Evolutionary conservation across 129 eudicot species (phyloP), one percentile per base, ranked within the genome.

Genomic region (Logfia minima): DNA sequence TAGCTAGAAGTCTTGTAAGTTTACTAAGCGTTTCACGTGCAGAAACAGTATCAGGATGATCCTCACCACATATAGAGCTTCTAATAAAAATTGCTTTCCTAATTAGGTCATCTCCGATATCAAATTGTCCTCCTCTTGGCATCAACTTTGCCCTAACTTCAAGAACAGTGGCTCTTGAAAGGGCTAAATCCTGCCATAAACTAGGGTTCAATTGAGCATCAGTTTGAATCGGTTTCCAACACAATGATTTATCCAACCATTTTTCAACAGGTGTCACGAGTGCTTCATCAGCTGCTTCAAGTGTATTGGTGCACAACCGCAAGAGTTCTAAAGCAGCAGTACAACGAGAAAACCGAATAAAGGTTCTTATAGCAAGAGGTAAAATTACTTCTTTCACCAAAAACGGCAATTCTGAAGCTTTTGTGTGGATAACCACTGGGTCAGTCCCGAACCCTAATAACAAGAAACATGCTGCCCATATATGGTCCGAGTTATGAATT

Each of bases 401-500:
- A 74, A 88, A 75, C 19, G 93, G 77, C 41, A 95, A 63, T 29
- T 95, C 97, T 0, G 96, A 67, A 28, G 89, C 90, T 71, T 92
- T 91, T 13, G 91, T 84, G 65, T 95, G 91, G 4, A 95, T 96
- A 0, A 88, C 80, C 16, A 86, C 79, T 0, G 97, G 95, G 78
- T 95, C 99, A 16, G 82, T 84, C 9, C 97, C 95, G 2, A 95
- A 92, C 37, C 97, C 97, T 35, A 95, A 80, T 28, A 92, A 77
- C 76, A 95, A 79, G 76, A 92, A 95, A 73, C 96, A 95, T 0
- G 99, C 97, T 0, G 96, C 97, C 99, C 99, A 95, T 16, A 92
- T 80, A 68, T 95, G 99, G 2, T 89, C 90, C 0, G 91, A 52
- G 86, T 85, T 84, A 0, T 90, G 87, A 6, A 83, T 37, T 4